These are phyloP conservation scores for Dryadomyces quercivorus DNA, from an alignment of 2,329 filamentous ascomycete species.

Conservation along the genomic window DNA sequence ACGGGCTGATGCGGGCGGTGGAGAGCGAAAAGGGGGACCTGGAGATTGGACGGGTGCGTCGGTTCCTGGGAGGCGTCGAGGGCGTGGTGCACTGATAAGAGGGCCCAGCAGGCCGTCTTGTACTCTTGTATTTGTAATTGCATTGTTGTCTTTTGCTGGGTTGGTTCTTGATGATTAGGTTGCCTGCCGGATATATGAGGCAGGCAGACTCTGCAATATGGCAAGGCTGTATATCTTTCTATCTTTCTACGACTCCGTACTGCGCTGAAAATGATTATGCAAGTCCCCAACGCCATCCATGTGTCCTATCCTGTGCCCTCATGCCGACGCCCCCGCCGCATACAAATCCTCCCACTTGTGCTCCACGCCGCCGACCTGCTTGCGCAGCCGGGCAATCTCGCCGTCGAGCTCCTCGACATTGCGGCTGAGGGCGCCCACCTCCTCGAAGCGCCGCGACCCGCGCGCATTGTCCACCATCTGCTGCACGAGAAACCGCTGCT, in stretches of 20 bases:
- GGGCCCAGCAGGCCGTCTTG: neutral
- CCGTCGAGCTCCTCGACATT: constrained; percentile 72
- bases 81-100: constrained; percentile 25
- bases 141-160: too few relatives aligned
- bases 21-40: constrained; percentile 73
- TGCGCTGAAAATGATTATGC: too few relatives aligned
- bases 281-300: too few relatives aligned
- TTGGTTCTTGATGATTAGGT: too few relatives aligned
- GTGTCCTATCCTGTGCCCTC: neutral
- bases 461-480: constrained; percentile 74
- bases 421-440: constrained; percentile 64
- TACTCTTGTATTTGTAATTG: neutral
- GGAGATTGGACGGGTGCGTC: constrained; percentile 63
- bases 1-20: constrained; percentile 71
- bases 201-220: too few relatives aligned
- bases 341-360: constrained; percentile 43
- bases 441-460: constrained; percentile 69
- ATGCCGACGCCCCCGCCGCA: neutral
- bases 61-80: constrained; percentile 71
- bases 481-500: constrained; percentile 80
- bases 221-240: too few relatives aligned
- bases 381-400: constrained; percentile 59
- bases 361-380: constrained; percentile 56
- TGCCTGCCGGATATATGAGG: too few relatives aligned
- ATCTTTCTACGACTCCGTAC: too few relatives aligned